phyloP scores from a whole-genome alignment of 345 rosid genomes.

The Eucalyptus urophylla region DNA sequence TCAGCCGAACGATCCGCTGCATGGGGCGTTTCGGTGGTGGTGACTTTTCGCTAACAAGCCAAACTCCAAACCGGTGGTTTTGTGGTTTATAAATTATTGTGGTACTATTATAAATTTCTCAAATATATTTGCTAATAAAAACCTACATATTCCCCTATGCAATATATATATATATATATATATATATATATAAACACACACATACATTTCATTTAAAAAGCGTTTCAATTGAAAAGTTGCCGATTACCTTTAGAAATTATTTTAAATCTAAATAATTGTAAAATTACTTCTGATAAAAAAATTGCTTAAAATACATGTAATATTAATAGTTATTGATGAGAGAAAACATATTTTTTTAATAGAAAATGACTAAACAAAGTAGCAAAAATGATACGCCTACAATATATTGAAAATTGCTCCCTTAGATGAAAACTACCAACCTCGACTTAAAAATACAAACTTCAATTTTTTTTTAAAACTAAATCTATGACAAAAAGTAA shows the following conservation, averaged over 20 bases:
- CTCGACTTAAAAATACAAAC: background rate
- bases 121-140: background rate
- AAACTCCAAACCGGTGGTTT: background rate
- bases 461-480: background rate
- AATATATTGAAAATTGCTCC: background rate
- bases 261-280: background rate
- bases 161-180: background rate
- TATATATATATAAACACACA: background rate
- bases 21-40: background rate
- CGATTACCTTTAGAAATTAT: background rate
- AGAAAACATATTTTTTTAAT: background rate
- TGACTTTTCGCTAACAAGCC: background rate
- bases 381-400: background rate
- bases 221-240: background rate
- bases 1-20: background rate
- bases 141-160: background rate
- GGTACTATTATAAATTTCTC: background rate
- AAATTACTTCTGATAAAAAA: background rate
- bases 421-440: background rate
- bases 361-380: background rate
- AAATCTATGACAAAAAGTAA: background rate
- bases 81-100: background rate
- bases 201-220: background rate
- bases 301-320: background rate
- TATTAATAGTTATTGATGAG: background rate